A percentile compares a stretch with the other conserved stretches of the same genome.
phyloP scores from a whole-genome alignment of 331 rosid species.

The Cydonia oblonga region DNA sequence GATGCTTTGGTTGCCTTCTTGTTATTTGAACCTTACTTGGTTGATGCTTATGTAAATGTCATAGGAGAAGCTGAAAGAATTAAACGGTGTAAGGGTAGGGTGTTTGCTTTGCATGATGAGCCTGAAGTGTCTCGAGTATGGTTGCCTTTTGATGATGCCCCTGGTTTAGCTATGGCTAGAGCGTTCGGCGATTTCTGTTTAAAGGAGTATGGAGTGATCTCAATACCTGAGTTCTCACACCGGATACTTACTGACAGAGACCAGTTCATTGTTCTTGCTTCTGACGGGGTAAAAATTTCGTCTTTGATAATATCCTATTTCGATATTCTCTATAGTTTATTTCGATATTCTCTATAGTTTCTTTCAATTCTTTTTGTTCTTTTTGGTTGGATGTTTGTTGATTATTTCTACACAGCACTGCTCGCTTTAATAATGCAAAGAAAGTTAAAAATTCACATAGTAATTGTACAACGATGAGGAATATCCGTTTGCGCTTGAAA shows the following conservation, averaged over 20 bases:
- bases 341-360: not conserved
- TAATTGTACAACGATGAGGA: not conserved
- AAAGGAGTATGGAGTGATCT: slow-evolving; percentile 93
- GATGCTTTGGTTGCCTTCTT: not conserved
- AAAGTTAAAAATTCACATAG: not conserved
- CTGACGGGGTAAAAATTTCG: slow-evolving; percentile 70
- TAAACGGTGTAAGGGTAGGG: slow-evolving; percentile 76
- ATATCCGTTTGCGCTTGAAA: not conserved
- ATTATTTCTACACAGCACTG: not conserved
- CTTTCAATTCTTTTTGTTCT: not conserved
- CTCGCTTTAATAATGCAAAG: not conserved
- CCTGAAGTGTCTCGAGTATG: slow-evolving; percentile 93
- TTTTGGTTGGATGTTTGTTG: not conserved
- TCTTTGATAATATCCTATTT: not conserved
- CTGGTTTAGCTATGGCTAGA: slow-evolving; percentile 98
- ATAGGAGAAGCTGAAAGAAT: slow-evolving; percentile 91
- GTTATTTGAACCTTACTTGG: not conserved
- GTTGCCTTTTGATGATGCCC: slow-evolving; percentile 91
- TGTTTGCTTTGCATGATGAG: slow-evolving; percentile 92
- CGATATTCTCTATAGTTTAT: not conserved
- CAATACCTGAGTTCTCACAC: slow-evolving; percentile 81
- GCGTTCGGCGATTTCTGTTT: slow-evolving; percentile 96
- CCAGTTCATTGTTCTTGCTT: slow-evolving; percentile 85
- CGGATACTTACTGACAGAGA: slow-evolving; percentile 59
- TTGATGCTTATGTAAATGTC: slow-evolving; percentile 4